Conservation (phyloP, 768 basidiomycete genomes). For the Neoboletus magnificus region DNA sequence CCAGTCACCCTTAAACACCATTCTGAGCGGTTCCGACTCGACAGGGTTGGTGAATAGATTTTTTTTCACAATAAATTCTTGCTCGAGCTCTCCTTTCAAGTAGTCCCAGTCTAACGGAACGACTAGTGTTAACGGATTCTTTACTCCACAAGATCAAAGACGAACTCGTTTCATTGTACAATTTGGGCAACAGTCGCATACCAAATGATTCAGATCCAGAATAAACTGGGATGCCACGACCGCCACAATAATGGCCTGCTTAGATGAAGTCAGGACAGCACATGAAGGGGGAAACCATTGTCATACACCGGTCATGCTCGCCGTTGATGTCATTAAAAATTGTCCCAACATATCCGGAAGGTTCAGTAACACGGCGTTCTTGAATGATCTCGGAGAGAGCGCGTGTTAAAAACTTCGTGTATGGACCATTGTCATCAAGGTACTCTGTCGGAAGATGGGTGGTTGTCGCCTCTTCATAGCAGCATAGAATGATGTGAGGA, state of each 20-base stretch:
- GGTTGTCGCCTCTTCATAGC: not conserved
- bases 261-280: not conserved
- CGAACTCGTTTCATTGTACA: constrained; percentile 4
- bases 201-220: not conserved
- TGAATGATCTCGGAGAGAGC: not conserved
- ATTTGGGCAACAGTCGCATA: not conserved
- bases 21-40: not conserved
- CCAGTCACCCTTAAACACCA: not conserved
- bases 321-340: not conserved
- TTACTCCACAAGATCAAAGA: not conserved
- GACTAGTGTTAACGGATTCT: no score
- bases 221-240: no score
- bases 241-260: not conserved
- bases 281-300: not conserved
- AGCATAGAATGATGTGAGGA: constrained; percentile 6
- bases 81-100: not conserved
- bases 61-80: not conserved
- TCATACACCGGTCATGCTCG: not conserved
- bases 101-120: constrained; percentile 2
- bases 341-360: not conserved
- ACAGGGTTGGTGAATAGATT: not conserved
- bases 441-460: not conserved
- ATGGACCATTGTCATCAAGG: not conserved
- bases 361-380: not conserved
- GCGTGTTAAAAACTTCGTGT: not conserved